phyloP scores from a whole-genome alignment of 495 filamentous ascomycete species.

The Neurospora discreta region DNA sequence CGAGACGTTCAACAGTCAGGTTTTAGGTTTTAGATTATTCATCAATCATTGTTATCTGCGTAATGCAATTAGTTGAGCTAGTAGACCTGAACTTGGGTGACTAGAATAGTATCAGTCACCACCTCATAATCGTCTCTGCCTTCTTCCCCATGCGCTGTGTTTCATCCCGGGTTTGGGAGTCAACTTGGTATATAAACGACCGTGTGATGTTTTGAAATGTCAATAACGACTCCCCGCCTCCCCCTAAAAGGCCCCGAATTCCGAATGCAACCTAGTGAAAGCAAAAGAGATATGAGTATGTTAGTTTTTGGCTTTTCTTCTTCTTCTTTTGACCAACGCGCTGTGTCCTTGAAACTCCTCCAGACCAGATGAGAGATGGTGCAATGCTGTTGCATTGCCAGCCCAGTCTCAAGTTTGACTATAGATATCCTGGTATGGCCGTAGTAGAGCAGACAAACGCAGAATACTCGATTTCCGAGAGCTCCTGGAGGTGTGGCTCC shows the following conservation, averaged over 20 bases:
- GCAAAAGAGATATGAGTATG: not conserved
- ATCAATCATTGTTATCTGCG: not conserved
- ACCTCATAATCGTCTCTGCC: not conserved
- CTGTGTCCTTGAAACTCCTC: not conserved
- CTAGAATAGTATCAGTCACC: not conserved
- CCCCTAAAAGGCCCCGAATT: not conserved
- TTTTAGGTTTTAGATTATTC: not conserved
- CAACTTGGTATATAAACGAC: not conserved
- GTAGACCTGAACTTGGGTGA: not conserved
- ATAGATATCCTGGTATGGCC: not conserved
- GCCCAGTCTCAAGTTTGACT: not conserved
- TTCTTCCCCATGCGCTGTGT: not conserved
- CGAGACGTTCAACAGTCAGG: not conserved
- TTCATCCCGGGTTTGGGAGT: not conserved
- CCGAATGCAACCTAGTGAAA: not conserved
- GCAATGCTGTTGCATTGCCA: not conserved
- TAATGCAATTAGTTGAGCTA: not conserved
- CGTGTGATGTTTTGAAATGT: not conserved
- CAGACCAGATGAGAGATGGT: not conserved
- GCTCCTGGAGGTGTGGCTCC: not conserved
- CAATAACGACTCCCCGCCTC: not conserved
- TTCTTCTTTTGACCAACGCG: not conserved
- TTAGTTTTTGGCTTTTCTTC: not conserved
- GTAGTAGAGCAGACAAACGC: not conserved
- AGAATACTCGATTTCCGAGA: not conserved